phyloP scores from a whole-genome alignment of 208 protist genomes.

The Vickermania spadyakhi region DNA sequence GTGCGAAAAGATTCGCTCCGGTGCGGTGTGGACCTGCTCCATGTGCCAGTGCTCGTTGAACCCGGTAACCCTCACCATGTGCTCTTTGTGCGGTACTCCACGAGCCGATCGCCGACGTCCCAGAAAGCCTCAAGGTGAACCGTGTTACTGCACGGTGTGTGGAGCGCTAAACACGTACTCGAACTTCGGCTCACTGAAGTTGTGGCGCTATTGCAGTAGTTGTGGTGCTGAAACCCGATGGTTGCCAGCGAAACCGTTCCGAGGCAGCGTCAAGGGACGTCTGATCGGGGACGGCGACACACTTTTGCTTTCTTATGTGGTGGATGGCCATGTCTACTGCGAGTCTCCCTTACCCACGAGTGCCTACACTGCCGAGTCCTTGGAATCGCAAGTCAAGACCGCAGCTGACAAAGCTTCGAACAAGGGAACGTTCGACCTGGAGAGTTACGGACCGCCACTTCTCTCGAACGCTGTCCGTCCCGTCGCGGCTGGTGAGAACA shows the following conservation, averaged over 20 bases:
- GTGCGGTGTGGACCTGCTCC: conserved; percentile 59
- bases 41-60: conserved; percentile 80
- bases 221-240: conserved; percentile 48
- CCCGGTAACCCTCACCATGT: conserved; percentile 26
- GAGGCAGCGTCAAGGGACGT: conserved; percentile 29
- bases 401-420: neutral
- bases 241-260: conserved; percentile 44
- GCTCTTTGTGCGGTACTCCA: conserved; percentile 51
- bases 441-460: neutral
- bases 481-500: no score
- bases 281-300: conserved; percentile 48
- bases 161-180: conserved; percentile 22
- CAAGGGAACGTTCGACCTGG: neutral
- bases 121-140: neutral
- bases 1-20: conserved; percentile 59
- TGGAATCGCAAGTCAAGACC: conserved; percentile 11
- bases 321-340: conserved; percentile 23
- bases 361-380: conserved; percentile 33
- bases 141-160: conserved; percentile 41
- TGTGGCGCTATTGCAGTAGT: conserved; percentile 25
- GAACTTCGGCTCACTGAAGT: conserved; percentile 33
- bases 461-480: no score
- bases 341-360: conserved; percentile 19
- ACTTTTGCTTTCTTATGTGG: conserved; percentile 32
- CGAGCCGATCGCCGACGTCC: neutral